Percentiles rank a stretch among this genome's conserved stretches.
These are phyloP conservation scores for Cladosporium oxysporum DNA, from an alignment of 2,329 filamentous ascomycete species.

Conservation along the genomic window DNA sequence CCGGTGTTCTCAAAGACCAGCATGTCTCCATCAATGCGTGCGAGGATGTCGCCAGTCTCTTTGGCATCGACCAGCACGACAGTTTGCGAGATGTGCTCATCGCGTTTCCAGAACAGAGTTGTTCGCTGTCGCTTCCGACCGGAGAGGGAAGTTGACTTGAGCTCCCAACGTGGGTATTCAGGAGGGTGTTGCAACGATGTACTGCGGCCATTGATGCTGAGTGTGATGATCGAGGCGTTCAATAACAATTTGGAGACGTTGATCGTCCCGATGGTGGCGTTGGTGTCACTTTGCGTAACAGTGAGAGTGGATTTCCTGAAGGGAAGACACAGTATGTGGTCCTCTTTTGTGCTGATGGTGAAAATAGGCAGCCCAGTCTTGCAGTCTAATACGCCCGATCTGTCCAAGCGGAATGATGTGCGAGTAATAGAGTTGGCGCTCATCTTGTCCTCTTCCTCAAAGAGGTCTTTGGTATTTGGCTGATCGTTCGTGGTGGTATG, in stretches of 20 bases:
- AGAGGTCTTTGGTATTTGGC: conserved; percentile 27
- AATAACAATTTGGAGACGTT: conserved; percentile 17
- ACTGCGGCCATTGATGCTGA: conserved; percentile 23
- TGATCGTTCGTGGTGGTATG: conserved; percentile 11
- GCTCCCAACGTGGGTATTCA: conserved; percentile 27
- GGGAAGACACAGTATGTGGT: conserved; percentile 23
- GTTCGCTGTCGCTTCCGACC: conserved; percentile 8
- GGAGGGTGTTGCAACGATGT: conserved; percentile 23
- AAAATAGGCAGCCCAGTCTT: conserved; percentile 23
- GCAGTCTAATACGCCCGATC: conserved; percentile 24
- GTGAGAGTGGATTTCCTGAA: conserved; percentile 25
- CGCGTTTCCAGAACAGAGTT: conserved; percentile 27
- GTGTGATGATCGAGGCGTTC: conserved; percentile 25
- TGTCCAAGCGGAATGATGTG: conserved; percentile 24
- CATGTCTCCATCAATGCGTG: conserved; percentile 27
- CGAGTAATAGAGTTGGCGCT: conserved; percentile 19
- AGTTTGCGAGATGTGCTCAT: conserved; percentile 21
- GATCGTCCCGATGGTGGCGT: conserved; percentile 24
- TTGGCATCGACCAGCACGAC: conserved; percentile 27
- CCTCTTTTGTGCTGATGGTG: conserved; percentile 24
- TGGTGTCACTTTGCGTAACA: conserved; percentile 21
- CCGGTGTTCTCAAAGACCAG: conserved; percentile 26
- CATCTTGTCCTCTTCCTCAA: conserved; percentile 21
- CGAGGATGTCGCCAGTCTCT: conserved; percentile 25
- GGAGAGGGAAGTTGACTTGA: conserved; percentile 22